A percentile compares a stretch with the other conserved stretches of the same genome.
These are phyloP conservation scores for Colletotrichum sp. DNA, from an alignment of 2,329 filamentous ascomycete species.

Conservation along the genomic window DNA sequence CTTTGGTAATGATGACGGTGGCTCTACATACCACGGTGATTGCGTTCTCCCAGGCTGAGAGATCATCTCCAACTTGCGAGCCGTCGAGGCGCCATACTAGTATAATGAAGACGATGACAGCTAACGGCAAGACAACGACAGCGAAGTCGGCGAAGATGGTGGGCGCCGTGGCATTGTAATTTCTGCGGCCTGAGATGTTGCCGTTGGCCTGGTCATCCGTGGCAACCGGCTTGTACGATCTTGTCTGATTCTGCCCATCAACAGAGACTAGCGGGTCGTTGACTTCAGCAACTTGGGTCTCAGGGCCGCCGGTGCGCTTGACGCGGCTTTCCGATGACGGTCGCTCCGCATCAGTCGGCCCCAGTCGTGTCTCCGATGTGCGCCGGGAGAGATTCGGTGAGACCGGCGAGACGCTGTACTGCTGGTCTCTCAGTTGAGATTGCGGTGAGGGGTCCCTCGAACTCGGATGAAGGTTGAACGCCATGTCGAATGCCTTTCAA, in stretches of 20 bases:
- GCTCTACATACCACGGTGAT: not conserved
- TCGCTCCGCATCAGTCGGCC: not conserved
- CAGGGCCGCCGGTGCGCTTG: not conserved
- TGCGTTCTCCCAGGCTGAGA: not conserved
- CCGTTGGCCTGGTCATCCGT: not conserved
- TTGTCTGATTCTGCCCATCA: not conserved
- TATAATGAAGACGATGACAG: not conserved
- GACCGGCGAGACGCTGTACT: not conserved
- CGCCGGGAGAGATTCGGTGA: not conserved
- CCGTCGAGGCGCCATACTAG: not conserved
- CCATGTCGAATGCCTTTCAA: not conserved
- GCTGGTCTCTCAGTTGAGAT: not conserved
- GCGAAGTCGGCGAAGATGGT: not conserved
- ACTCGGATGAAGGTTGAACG: not conserved
- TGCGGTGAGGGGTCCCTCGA: not conserved
- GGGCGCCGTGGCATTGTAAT: not conserved
- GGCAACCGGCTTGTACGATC: not conserved
- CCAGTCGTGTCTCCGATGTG: not conserved
- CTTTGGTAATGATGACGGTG: not conserved
- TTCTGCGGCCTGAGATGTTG: not conserved
- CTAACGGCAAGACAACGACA: not conserved
- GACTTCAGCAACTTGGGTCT: not conserved
- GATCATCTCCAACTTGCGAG: not conserved
- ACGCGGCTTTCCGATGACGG: not conserved
- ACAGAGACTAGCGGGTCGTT: not conserved